phyloP scores from a whole-genome alignment of 306 rosid species.

The Ormosia emarginata region DNA sequence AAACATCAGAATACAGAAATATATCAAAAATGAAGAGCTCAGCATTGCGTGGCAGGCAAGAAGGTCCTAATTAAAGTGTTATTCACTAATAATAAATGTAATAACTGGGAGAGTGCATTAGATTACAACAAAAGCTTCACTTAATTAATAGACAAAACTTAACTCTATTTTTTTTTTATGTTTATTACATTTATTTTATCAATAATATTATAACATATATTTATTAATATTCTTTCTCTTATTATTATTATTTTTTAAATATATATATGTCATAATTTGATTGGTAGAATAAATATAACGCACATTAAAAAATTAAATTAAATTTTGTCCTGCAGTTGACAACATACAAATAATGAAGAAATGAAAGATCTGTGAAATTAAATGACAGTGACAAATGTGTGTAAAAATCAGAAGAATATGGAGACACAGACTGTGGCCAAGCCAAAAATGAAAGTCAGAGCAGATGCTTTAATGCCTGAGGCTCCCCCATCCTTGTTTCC shows the following conservation, averaged over 20 bases:
- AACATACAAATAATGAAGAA: constrained; percentile 23
- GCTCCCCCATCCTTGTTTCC: constrained; percentile 13
- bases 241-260: too few relatives aligned
- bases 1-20: neutral
- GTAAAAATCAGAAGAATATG: constrained; percentile 23
- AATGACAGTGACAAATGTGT: neutral
- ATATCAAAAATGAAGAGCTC: neutral
- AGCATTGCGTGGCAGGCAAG: neutral
- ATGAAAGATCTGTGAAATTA: neutral
- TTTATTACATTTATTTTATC: too few relatives aligned
- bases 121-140: constrained; percentile 11
- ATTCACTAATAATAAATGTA: neutral
- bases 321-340: too few relatives aligned
- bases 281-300: too few relatives aligned
- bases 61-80: neutral
- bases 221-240: too few relatives aligned
- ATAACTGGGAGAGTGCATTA: neutral
- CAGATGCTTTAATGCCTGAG: constrained; percentile 5
- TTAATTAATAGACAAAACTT: too few relatives aligned
- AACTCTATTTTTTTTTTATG: too few relatives aligned
- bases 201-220: too few relatives aligned
- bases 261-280: too few relatives aligned
- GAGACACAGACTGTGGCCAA: constrained; percentile 7
- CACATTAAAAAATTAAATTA: too few relatives aligned
- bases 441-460: constrained; percentile 15